These are phyloP conservation scores for Xylariomycetidae sp. DNA, from an alignment of 2,329 filamentous ascomycete species.

Conservation along the genomic window DNA sequence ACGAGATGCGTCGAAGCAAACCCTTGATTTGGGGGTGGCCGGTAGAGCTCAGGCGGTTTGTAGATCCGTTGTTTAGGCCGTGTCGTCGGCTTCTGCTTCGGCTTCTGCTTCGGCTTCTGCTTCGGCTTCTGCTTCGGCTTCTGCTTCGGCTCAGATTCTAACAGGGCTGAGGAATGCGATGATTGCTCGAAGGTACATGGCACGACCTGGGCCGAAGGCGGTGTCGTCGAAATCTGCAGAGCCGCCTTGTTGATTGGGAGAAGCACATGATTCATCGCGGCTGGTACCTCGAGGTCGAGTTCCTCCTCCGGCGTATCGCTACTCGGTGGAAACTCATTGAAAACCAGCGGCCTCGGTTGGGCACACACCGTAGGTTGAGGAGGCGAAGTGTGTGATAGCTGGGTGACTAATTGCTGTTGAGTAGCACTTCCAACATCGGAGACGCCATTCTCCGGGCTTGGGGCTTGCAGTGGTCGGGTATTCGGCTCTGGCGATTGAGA, in stretches of 20 bases:
- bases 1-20: constrained; percentile 5
- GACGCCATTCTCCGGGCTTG: background rate
- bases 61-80: constrained; percentile 10
- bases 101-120: constrained; percentile 2
- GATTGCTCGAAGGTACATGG: constrained; percentile 25
- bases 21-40: constrained; percentile 11
- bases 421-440: constrained; percentile 1
- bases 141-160: too few relatives aligned
- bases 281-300: constrained; percentile 27
- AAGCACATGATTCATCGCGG: constrained; percentile 14
- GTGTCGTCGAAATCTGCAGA: constrained; percentile 20
- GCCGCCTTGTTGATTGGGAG: constrained; percentile 18
- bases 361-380: constrained; percentile 14
- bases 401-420: constrained; percentile 18
- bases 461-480: constrained; percentile 5
- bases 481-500: constrained; percentile 8
- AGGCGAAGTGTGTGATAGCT: constrained; percentile 18
- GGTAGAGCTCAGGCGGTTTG: constrained; percentile 12
- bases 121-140: too few relatives aligned
- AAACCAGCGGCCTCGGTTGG: constrained; percentile 3
- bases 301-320: constrained; percentile 25
- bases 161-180: too few relatives aligned
- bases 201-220: constrained; percentile 28
- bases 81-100: constrained; percentile 2
- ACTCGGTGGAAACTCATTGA: constrained; percentile 18